Conservation (phyloP, 345 rosid genomes). For the Brassica napus region DNA sequence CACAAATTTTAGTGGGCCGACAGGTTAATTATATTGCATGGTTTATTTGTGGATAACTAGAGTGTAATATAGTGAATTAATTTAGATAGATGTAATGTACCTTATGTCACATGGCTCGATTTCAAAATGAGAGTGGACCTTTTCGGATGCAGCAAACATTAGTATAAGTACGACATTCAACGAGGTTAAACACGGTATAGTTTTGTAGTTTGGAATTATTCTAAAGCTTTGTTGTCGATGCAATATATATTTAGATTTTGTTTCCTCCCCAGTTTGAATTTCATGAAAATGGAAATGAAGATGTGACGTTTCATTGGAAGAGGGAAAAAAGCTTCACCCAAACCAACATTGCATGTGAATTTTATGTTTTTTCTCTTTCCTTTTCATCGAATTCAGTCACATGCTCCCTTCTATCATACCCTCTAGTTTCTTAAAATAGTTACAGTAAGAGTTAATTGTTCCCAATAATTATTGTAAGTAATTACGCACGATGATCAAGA, state of each 20-base stretch:
- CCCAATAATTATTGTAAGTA: not conserved
- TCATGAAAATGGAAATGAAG: not conserved
- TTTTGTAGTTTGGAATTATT: not conserved
- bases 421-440: constrained; percentile 2
- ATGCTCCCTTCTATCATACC: constrained; percentile 9
- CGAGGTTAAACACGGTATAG: not conserved
- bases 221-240: not conserved
- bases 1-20: not conserved
- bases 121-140: not conserved
- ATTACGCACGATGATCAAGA: constrained; percentile 5
- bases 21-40: not conserved
- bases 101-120: not conserved
- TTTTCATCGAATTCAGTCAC: not conserved
- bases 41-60: not conserved
- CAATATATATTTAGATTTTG: not conserved
- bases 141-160: not conserved
- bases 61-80: not conserved
- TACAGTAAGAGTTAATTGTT: not conserved
- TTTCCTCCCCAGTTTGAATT: not conserved
- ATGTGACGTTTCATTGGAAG: not conserved
- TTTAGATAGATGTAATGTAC: not conserved
- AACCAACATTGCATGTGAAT: not conserved
- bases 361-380: not conserved
- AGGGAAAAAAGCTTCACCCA: not conserved
- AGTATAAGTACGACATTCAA: not conserved